Conservation (phyloP, 305 asterid genomes). For the Ajuga reptans region DNA sequence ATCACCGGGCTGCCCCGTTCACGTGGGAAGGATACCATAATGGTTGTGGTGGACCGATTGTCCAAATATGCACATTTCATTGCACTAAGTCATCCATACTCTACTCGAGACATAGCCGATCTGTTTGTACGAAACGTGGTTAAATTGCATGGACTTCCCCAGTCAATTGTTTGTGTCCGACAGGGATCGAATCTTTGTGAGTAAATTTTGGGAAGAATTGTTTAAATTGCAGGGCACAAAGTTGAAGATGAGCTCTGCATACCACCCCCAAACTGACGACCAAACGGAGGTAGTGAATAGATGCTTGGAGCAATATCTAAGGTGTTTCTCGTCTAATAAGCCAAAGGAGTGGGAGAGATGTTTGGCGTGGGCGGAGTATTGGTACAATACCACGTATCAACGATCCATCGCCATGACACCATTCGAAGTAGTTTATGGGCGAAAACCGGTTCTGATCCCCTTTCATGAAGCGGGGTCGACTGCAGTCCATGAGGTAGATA, state of each 20-base stretch:
- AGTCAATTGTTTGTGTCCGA: not conserved
- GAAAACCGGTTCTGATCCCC: too few species aligned
- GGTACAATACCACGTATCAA: too few species aligned
- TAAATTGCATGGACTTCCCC: not conserved
- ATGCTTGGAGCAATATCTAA: not conserved
- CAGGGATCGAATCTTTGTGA: not conserved
- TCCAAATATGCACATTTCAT: not conserved
- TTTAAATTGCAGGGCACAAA: not conserved
- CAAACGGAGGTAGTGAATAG: not conserved
- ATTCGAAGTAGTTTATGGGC: too few species aligned
- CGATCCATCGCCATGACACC: too few species aligned
- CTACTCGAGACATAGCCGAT: too few species aligned
- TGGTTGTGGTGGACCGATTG: not conserved
- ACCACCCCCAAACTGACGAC: not conserved
- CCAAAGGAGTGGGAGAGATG: not conserved
- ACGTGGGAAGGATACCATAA: not conserved
- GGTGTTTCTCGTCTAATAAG: not conserved
- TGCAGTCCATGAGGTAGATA: too few species aligned
- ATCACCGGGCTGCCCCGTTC: not conserved
- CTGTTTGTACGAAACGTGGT: not conserved
- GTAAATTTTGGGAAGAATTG: not conserved
- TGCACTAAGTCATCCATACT: too few species aligned
- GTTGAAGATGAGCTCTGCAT: not conserved
- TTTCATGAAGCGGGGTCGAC: too few species aligned
- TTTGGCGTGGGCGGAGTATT: too few species aligned